Evolutionary conservation across 2,329 filamentous ascomycete genomes (phyloP).

Genomic region (Aulographum hederae): DNA sequence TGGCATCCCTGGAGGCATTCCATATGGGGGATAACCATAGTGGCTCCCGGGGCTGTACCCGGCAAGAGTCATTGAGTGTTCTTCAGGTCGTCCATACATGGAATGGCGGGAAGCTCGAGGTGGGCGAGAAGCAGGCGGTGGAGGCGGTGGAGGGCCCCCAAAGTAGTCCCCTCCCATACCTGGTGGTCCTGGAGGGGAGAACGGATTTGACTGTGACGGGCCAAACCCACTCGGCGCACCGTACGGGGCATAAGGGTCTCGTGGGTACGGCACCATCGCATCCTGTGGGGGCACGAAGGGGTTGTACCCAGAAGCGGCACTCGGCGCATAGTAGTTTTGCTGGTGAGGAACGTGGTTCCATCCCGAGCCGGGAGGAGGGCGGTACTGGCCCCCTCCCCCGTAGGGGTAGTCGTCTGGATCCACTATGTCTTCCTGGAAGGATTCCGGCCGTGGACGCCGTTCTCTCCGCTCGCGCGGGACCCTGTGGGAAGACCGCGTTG

Average conservation of each 20-base stretch:
- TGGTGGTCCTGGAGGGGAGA: constrained; percentile 1
- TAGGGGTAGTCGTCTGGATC: constrained; percentile 27
- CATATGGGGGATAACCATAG: constrained; percentile 1
- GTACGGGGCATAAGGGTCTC: background rate
- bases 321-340: constrained; percentile 18
- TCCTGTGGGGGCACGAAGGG: background rate
- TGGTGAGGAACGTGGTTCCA: constrained; percentile 18
- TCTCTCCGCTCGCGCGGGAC: constrained; percentile 10
- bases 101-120: constrained; percentile 7
- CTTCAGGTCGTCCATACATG: background rate
- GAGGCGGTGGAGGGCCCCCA: background rate
- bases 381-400: constrained; percentile 15
- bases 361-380: constrained; percentile 16
- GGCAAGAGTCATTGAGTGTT: constrained; percentile 13
- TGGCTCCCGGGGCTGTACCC: constrained; percentile 11
- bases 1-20: constrained; percentile 3
- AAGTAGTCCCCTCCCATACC: too few relatives aligned
- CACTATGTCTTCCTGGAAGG: constrained; percentile 21
- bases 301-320: constrained; percentile 15
- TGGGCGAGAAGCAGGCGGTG: background rate
- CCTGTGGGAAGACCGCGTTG: constrained; percentile 3
- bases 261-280: background rate
- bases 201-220: constrained; percentile 2
- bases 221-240: background rate
- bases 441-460: constrained; percentile 12